Evolutionary conservation across 345 rosid species (phyloP).

Genomic region (Acer yangbiense): DNA sequence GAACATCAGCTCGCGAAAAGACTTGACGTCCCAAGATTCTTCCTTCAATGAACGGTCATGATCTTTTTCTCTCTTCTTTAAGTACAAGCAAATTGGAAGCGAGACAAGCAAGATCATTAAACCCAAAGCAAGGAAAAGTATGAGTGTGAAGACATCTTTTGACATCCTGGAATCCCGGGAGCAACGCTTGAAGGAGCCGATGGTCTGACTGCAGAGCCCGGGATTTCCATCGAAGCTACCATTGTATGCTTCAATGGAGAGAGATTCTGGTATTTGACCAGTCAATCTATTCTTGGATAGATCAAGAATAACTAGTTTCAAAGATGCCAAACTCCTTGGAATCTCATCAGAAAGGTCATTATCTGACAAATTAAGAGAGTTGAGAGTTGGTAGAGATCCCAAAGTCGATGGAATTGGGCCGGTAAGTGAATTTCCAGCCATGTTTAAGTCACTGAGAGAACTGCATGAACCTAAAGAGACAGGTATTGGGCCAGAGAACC

Average conservation of each 20-base stretch:
- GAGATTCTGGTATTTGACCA: conserved; percentile 68
- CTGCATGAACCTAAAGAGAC: conserved; percentile 59
- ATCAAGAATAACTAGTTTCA: conserved; percentile 82
- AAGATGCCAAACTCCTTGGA: conserved; percentile 64
- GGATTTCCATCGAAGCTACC: conserved; percentile 80
- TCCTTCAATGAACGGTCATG: conserved; percentile 53
- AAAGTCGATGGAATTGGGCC: conserved; percentile 68
- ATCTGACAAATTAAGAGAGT: conserved; percentile 68
- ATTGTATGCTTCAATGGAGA: conserved; percentile 63
- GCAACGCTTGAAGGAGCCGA: conserved; percentile 59
- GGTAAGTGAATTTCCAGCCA: conserved; percentile 67
- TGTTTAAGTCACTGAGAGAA: conserved; percentile 60
- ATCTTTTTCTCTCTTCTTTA: conserved; percentile 56
- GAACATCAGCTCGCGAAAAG: conserved; percentile 70
- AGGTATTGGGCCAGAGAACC: conserved; percentile 64
- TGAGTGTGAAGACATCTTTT: conserved; percentile 41
- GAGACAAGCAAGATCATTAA: conserved; percentile 48
- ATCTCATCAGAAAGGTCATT: conserved; percentile 70
- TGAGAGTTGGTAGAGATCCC: conserved; percentile 67
- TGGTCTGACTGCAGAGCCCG: conserved; percentile 64
- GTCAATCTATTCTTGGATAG: conserved; percentile 63
- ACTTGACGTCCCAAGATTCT: conserved; percentile 80
- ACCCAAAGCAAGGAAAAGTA: conserved; percentile 56
- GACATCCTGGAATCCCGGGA: conserved; percentile 43
- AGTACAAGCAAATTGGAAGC: conserved; percentile 52